Base-by-base conservation (phyloP, 1,284 basidiomycete genomes). In the Coniophora puteana region DNA sequence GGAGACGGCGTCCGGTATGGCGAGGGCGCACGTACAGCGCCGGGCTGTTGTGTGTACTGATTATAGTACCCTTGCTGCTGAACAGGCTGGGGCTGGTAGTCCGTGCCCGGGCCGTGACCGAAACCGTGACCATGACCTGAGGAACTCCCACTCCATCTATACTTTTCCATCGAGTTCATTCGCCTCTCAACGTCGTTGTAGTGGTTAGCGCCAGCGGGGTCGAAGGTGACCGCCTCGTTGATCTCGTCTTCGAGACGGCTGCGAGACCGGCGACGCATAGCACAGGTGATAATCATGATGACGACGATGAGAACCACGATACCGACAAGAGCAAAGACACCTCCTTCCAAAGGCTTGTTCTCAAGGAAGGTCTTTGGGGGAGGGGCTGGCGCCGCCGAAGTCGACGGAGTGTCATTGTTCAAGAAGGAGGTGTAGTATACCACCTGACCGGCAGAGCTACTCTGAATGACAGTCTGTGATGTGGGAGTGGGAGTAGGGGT, bases 261-360 rank as follows among this genome's bases (percentile, higher is more conserved):
- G 46, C 67, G 69, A n/a, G 67, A 65, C 37, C 67, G 67, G 38
- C 70, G 67, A 40, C 82, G 75, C 27, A 84, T 39, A 13, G 61
- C 57, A 51, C 71, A 73, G 1, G 75, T 78, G 8, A 65, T 56
- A 28, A 71, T 28, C 26, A 64, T 41, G 45, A 78, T 52, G 44
- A 80, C 42, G 36, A 79, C 40, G 26, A 76, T 51, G 36, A 85
- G 63, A 1, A 51, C 72, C 28, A 76, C 51, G 28, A 85, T 46
- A 10, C 74, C 78, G 13, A 67, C 66, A n/a, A 80, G 45, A 17
- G 67, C 63, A 48, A 86, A 82, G 11, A 84, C 68, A 12, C 73
- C 60, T 7, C 76, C 76, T 24, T 74, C 72, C 17, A 80, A 64
- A 11, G 73, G 65, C 57, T 79, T 83, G 60, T 86, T 81, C 46